These are phyloP conservation scores for Hyaloscypha bicolor DNA, from an alignment of 495 filamentous ascomycete genomes.

Conservation along the genomic window DNA sequence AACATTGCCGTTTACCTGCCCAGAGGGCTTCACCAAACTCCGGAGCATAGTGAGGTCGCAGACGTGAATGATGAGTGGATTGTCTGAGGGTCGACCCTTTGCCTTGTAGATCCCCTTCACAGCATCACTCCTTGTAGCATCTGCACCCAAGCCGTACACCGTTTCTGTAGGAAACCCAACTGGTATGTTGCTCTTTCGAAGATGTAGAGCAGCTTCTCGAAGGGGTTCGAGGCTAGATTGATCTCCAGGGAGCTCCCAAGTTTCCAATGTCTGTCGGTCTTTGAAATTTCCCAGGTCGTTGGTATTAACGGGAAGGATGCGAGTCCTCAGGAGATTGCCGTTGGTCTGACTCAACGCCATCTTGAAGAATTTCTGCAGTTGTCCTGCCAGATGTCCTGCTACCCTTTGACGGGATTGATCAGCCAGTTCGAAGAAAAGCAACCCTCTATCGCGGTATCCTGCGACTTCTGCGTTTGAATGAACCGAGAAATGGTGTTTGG, in stretches of 20 bases:
- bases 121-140: constrained; percentile 82
- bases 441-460: constrained; percentile 27
- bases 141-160: constrained; percentile 94
- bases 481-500: constrained; percentile 17
- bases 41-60: constrained; percentile 79
- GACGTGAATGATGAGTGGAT: constrained; percentile 93
- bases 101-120: constrained; percentile 90
- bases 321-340: constrained; percentile 18
- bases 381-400: background rate
- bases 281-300: constrained; percentile 25
- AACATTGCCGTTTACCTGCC: constrained; percentile 30
- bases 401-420: constrained; percentile 10
- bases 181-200: constrained; percentile 44
- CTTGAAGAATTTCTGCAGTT: constrained; percentile 3
- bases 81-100: constrained; percentile 89
- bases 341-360: constrained; percentile 21
- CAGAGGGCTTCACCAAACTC: constrained; percentile 33
- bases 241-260: constrained; percentile 27
- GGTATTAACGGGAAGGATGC: constrained; percentile 23
- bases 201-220: constrained; percentile 26
- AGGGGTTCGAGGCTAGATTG: constrained; percentile 18
- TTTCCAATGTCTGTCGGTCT: constrained; percentile 24
- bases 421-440: constrained; percentile 26
- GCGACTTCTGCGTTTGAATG: constrained; percentile 32
- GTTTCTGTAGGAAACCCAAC: constrained; percentile 98